A percentile compares a stretch with the other conserved stretches of the same genome.
These are phyloP conservation scores for Psidium friedrichsthalianum DNA, from an alignment of 345 rosid species.

Conservation along the genomic window DNA sequence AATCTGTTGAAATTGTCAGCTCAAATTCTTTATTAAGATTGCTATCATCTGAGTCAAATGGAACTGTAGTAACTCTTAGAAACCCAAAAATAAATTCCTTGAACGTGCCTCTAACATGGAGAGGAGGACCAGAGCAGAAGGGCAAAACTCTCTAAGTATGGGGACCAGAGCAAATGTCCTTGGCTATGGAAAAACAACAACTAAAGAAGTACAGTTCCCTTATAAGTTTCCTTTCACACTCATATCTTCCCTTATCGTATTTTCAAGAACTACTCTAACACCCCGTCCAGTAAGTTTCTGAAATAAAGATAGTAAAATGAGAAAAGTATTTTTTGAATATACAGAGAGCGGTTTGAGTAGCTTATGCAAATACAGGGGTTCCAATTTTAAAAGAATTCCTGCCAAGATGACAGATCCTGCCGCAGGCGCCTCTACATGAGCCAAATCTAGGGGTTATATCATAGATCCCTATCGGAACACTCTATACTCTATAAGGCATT, in stretches of 20 bases:
- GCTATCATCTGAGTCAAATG: background rate
- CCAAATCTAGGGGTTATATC: no score
- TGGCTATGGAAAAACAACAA: background rate
- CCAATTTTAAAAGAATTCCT: no score
- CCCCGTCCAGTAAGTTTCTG: background rate
- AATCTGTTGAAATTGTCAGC: background rate
- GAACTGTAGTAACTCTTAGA: background rate
- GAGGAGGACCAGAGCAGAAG: background rate
- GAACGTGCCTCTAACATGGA: background rate
- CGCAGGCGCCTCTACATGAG: no score
- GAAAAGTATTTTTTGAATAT: background rate
- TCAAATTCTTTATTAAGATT: background rate
- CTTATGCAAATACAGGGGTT: background rate
- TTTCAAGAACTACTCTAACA: background rate
- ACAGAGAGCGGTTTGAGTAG: background rate
- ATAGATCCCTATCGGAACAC: no score
- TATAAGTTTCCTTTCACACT: background rate
- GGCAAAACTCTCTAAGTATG: background rate
- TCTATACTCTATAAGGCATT: no score
- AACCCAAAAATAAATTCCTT: background rate
- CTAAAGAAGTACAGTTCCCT: background rate
- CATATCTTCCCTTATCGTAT: background rate
- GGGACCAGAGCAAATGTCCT: background rate
- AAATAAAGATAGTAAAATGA: background rate
- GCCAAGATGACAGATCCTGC: no score